Evolutionary conservation across 2,329 filamentous ascomycete species (phyloP), one percentile per base, ranked within the genome.

Genomic region (Zopfia rhizophila): DNA sequence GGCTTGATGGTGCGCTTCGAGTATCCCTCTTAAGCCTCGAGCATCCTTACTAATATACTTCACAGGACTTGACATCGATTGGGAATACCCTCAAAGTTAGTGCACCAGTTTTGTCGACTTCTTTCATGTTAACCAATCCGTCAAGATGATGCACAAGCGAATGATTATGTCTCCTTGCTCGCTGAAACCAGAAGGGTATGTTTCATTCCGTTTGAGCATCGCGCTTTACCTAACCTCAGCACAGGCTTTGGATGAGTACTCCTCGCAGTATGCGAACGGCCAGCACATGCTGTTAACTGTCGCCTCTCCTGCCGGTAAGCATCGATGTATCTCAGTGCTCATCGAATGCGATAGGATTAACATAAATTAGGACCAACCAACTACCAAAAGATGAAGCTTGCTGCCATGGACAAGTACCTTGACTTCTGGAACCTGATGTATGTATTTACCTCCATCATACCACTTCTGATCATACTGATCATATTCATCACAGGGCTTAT

Each of bases 341-440:
- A n/a, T n/a, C n/a, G n/a, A n/a, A n/a, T n/a, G n/a, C n/a, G n/a
- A n/a, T n/a, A n/a, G n/a, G n/a, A n/a, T n/a, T n/a, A n/a, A n/a
- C n/a, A n/a, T n/a, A n/a, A 25, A 18, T 38, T 25, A 58, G 66
- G 76, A n/a, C 70, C 77, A 0, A 51, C 57, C 7, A 71, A 78
- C 53, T 80, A 79, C 58, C 65, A 72, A 16, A 69, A 63, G 11
- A 56, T 80, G 46, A 66, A 72, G 11, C 64, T 80, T 6, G 55
- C 61, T 3, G 68, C 63, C 12, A 80, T 81, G 77, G 70, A 78
- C 55, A 30, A 62, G 12, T 72, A 77, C 36, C 69, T 81, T 28
- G 76, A 79, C 54, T 79, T 80, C 67, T 80, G 75, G 73, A 80
- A 81, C 55, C 72, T 91, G 29, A 96, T 96, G 91, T 51, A 43